Evolutionary conservation across 2,329 filamentous ascomycete genomes (phyloP), one percentile per base, ranked within the genome.

Genomic region (Canariomyces notabilis): DNA sequence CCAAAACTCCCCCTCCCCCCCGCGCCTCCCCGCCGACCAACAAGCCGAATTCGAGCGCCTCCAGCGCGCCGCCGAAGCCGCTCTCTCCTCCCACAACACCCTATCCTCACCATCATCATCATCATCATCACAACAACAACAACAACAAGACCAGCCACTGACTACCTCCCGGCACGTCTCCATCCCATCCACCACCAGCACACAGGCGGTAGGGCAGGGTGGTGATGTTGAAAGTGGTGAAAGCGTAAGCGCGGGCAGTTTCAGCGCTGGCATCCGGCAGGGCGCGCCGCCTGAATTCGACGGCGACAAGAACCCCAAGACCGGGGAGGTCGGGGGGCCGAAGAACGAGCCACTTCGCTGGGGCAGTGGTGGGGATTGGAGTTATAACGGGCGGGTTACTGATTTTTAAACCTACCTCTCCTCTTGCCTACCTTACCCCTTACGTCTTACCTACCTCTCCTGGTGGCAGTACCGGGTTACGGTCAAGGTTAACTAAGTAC

Each of bases 291-390:
- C 93, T 2, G 91, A 97, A 70, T 98, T 98, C 59, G 83, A 91
- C 57, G 93, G 93, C 48, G 90, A 97, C 44, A 76, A 74, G 45
- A 97, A 98, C 66, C 93, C 93, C 2, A 85, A 84, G 73, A 98
- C 93, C 1, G 93, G 93, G 19, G 93, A 98, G 74, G 81, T 96
- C 9, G 93, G 93, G 5, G 93, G 93, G 1, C 93, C 93, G 5
- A 98, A 97, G 81, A 97, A 95, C 62, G 91, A 98, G 68, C 93
- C 93, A 42, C 62, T 97, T 63, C 73, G 90, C 58, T 96, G 91
- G 91, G 89, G 89, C 0, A 72, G 76, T 15, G 64, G 60, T 0
- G 83, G 87, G 1, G 80, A 84, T 59, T 98, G 90, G 85, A 96
- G 89, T 65, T 98, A 87, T 67, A 96, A 96, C 66, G 93, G 93